These are phyloP conservation scores for Termitomyces sp. DNA, from an alignment of 768 basidiomycete genomes.

Conservation along the genomic window DNA sequence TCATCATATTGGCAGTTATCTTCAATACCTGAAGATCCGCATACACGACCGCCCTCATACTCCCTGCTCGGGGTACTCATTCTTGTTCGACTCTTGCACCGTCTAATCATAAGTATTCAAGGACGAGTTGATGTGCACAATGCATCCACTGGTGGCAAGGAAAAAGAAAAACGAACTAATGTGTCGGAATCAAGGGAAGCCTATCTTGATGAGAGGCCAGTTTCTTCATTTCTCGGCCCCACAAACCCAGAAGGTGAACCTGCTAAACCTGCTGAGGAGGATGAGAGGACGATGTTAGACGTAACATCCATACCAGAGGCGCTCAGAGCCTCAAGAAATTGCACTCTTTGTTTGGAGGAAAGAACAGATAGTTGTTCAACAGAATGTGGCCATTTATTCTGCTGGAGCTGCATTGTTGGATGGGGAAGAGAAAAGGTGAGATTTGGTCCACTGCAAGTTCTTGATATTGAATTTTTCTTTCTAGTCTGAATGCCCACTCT, in stretches of 20 bases:
- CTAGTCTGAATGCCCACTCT: conserved; percentile 84
- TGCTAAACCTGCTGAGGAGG: conserved; percentile 62
- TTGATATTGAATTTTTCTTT: conserved; percentile 3
- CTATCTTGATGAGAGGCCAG: conserved; percentile 57
- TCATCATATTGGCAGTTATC: conserved; percentile 51
- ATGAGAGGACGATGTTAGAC: conserved; percentile 65
- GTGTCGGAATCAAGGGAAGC: conserved; percentile 27
- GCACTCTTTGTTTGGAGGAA: conserved; percentile 84
- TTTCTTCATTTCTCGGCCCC: conserved; percentile 52
- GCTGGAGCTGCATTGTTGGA: conserved; percentile 85
- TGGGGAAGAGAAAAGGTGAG: conserved; percentile 86
- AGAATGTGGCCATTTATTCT: conserved; percentile 88
- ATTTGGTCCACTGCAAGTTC: background rate
- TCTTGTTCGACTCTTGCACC: conserved; percentile 57
- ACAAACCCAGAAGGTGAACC: conserved; percentile 51
- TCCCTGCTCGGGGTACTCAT: conserved; percentile 80
- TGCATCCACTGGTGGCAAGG: conserved; percentile 18
- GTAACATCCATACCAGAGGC: conserved; percentile 49
- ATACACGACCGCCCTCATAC: conserved; percentile 77
- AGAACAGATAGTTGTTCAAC: conserved; percentile 79
- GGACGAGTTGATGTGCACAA: conserved; percentile 12
- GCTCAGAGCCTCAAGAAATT: conserved; percentile 59
- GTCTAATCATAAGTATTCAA: conserved; percentile 47
- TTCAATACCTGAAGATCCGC: conserved; percentile 64
- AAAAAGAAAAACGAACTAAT: conserved; percentile 29